These are phyloP conservation scores for Macrocybe sp. DNA, from an alignment of 1,284 basidiomycete species.

Conservation along the genomic window DNA sequence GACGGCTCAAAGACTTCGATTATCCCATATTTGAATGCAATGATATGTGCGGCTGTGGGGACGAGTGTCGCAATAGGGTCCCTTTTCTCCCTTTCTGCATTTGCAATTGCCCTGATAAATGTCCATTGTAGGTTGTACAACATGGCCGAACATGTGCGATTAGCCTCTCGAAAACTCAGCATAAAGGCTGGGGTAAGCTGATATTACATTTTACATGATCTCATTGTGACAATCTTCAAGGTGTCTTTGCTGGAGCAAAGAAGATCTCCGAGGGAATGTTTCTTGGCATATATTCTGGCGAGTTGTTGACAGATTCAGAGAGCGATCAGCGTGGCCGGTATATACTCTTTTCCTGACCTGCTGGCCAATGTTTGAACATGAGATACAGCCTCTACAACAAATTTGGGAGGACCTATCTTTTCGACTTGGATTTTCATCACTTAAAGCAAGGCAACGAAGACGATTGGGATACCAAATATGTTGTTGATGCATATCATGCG, in stretches of 20 bases:
- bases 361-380: background rate
- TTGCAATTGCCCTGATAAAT: conserved; percentile 32
- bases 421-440: conserved; percentile 77
- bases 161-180: conserved; percentile 60
- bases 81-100: conserved; percentile 18
- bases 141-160: conserved; percentile 65
- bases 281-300: conserved; percentile 83
- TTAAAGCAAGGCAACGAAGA: conserved; percentile 34
- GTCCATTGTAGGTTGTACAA: conserved; percentile 65
- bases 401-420: conserved; percentile 79
- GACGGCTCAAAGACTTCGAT: conserved; percentile 42
- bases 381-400: conserved; percentile 62
- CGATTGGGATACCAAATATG: conserved; percentile 39
- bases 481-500: conserved; percentile 82
- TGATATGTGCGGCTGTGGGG: conserved; percentile 73
- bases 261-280: conserved; percentile 69
- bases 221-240: conserved; percentile 27
- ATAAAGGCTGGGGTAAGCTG: conserved; percentile 78
- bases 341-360: conserved; percentile 19
- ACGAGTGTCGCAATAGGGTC: conserved; percentile 80
- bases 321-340: conserved; percentile 65
- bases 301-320: conserved; percentile 67
- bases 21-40: conserved; percentile 88
- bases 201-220: background rate
- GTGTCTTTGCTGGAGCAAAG: conserved; percentile 59